Percentiles rank a stretch among this genome's conserved stretches.
These are phyloP conservation scores for Nicotiana knightiana DNA, from an alignment of 257 asterid species.

Conservation along the genomic window DNA sequence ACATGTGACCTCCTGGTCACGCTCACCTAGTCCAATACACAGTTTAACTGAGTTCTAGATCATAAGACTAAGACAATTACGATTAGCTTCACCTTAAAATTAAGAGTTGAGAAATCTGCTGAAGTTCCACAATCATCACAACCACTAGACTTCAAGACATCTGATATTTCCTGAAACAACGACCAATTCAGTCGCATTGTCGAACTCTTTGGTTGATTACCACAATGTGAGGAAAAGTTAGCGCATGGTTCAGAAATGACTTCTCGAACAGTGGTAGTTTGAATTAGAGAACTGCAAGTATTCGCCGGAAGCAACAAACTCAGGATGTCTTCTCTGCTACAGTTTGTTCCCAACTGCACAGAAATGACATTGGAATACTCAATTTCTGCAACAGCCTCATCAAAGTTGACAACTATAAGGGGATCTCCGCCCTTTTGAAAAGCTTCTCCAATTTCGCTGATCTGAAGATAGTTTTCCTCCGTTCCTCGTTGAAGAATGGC, in stretches of 20 bases:
- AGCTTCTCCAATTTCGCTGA: slow-evolving; percentile 35
- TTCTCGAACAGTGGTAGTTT: not conserved
- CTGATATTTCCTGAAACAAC: slow-evolving; percentile 15
- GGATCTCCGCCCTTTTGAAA: slow-evolving; percentile 42
- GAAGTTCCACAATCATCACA: not conserved
- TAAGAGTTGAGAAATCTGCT: not conserved
- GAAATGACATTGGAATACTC: slow-evolving; percentile 24
- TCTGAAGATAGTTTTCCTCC: not conserved
- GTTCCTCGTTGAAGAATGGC: slow-evolving; percentile 17
- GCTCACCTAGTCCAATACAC: not conserved
- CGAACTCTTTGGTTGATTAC: not conserved
- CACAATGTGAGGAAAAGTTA: not conserved
- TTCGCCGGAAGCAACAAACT: slow-evolving; percentile 19
- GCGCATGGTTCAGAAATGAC: not conserved
- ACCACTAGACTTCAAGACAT: not conserved
- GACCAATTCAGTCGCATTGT: slow-evolving; percentile 21
- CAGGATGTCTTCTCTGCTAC: slow-evolving; percentile 27
- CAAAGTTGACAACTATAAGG: slow-evolving; percentile 26
- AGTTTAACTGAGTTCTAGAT: not conserved
- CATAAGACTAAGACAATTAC: not conserved
- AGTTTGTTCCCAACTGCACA: slow-evolving; percentile 20
- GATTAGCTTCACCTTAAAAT: slow-evolving; percentile 29
- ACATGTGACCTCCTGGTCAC: no score
- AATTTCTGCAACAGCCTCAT: not conserved
- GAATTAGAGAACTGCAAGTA: not conserved